phyloP scores from a whole-genome alignment of 345 rosid genomes.

The Triadica sebifera region DNA sequence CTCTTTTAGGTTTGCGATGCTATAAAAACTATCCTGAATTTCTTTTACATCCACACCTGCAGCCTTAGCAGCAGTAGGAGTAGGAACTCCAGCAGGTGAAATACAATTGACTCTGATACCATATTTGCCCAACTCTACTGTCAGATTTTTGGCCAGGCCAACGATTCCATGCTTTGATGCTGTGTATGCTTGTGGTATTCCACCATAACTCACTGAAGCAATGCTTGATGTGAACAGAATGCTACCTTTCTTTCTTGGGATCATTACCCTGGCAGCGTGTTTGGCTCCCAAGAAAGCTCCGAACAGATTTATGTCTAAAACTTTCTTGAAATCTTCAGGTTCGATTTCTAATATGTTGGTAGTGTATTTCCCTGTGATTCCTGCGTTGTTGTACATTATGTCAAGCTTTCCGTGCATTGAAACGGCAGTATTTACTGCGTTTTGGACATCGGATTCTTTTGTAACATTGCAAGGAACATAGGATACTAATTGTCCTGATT shows the following conservation, averaged over 20 bases:
- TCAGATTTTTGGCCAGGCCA: background rate
- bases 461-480: background rate
- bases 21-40: background rate
- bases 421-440: slow-evolving; percentile 7
- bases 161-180: slow-evolving; percentile 17
- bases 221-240: slow-evolving; percentile 6
- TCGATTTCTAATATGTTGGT: background rate
- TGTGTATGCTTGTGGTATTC: background rate
- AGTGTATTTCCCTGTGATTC: background rate
- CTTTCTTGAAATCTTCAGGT: background rate
- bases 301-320: background rate
- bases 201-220: slow-evolving; percentile 2
- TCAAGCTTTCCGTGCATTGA: slow-evolving; percentile 14
- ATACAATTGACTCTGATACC: background rate
- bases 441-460: background rate
- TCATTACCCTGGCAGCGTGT: slow-evolving; percentile 12
- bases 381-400: slow-evolving; percentile 8
- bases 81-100: background rate
- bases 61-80: background rate
- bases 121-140: background rate
- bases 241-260: background rate
- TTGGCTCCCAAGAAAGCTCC: slow-evolving; percentile 13
- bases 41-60: background rate
- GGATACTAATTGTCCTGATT: background rate
- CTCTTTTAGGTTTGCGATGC: background rate